Conservation (phyloP, 495 filamentous ascomycete genomes). For the Podospora appendiculata region DNA sequence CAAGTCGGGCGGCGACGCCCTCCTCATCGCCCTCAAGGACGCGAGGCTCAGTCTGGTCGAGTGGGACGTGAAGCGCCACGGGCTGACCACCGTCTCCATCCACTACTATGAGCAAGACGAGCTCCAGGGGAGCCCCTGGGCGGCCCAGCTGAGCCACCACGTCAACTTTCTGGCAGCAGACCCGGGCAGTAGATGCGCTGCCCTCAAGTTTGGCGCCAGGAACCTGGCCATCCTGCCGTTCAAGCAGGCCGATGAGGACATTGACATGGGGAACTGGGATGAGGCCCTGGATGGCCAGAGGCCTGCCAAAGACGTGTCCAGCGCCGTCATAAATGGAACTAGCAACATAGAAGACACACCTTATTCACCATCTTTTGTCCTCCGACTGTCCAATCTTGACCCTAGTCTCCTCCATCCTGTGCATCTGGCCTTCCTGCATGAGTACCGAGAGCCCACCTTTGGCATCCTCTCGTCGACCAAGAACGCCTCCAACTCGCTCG, state of each 20-base stretch:
- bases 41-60: conserved; percentile 89
- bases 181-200: conserved; percentile 85
- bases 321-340: conserved; percentile 46
- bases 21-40: conserved; percentile 78
- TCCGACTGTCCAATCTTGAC: conserved; percentile 79
- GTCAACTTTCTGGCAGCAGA: conserved; percentile 79
- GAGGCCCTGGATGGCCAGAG: conserved; percentile 60
- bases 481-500: conserved; percentile 64
- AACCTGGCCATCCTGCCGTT: conserved; percentile 94
- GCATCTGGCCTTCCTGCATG: conserved; percentile 87
- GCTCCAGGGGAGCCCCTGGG: conserved; percentile 66
- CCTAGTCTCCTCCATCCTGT: conserved; percentile 79
- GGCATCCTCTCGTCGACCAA: conserved; percentile 77
- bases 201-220: conserved; percentile 80
- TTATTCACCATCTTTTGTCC: conserved; percentile 84
- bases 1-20: conserved; percentile 74
- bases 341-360: conserved; percentile 57
- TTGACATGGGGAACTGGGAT: conserved; percentile 81
- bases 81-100: conserved; percentile 80
- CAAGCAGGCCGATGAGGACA: conserved; percentile 81
- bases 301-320: conserved; percentile 34
- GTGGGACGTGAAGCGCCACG: conserved; percentile 78
- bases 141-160: conserved; percentile 57
- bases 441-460: conserved; percentile 96
- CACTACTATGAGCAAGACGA: conserved; percentile 98